Evolutionary conservation across 106 monocot species (phyloP), one percentile per base, ranked within the genome.

Genomic region (Alisma plantagoaquatica): DNA sequence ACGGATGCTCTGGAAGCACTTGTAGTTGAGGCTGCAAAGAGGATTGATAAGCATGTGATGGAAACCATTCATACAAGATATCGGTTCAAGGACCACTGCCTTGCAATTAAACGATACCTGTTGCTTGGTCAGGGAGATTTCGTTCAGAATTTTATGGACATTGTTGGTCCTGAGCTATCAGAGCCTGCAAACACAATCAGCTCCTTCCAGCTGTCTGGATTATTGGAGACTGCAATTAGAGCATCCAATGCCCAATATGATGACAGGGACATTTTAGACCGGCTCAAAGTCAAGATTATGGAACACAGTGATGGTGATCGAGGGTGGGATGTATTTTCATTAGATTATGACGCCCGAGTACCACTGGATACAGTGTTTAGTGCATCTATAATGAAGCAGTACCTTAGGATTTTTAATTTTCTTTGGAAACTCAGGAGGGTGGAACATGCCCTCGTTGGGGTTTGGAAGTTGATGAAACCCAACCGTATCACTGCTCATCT

Each of bases 191-290:
- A 90, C 62, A 82, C 78, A 2, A 98, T 98, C 62, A 90, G 90
- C 55, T 70, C 85, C 10, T 98, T 98, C 61, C 90, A 98, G 43
- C 60, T 98, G 38, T 66, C 98, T 8, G 89, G 98, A 8, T 54
- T 85, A 27, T 74, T 98, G 31, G 98, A 98, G 65, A 74, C 82
- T 10, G 89, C 98, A 11, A 77, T 98, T 32, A 56, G 98, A 38
- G 98, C 90, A 45, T 98, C 98, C 14, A 90, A 90, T 59, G 81
- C 98, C 1, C 98, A 98, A 57, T 98, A 98, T 62, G 98, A 98
- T 42, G 98, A 98, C 51, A 67, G 78, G 3, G 98, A 86, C 33
- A 98, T 98, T 30, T 69, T 90, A 24, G 85, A 90, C 19, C 46
- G 90, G 24, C 49, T 98, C 49, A 90, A 90, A 75, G 90, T 98